These are phyloP conservation scores for Carex sylvatica DNA, from an alignment of 202 grass and related monocot species.

Conservation along the genomic window DNA sequence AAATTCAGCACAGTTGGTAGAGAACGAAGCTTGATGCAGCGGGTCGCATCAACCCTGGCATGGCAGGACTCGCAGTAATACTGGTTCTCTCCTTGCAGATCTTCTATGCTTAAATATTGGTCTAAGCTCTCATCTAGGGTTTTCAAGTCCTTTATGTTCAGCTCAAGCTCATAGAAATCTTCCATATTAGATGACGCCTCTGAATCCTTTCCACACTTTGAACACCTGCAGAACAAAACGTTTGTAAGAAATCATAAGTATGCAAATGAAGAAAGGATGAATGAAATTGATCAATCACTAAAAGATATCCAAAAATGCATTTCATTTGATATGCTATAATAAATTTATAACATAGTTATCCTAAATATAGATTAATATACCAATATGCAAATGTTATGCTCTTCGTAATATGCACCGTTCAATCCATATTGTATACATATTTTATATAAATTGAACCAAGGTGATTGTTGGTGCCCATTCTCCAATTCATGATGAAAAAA, in stretches of 20 bases:
- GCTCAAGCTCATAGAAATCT: slow-evolving; percentile 93
- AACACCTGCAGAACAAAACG: slow-evolving; percentile 55
- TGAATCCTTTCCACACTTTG: slow-evolving; percentile 82
- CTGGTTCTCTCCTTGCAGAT: slow-evolving; percentile 85
- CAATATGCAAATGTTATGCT: background rate
- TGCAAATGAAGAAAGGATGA: slow-evolving; percentile 14
- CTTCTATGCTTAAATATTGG: slow-evolving; percentile 84
- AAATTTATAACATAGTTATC: background rate
- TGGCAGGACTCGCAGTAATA: slow-evolving; percentile 87
- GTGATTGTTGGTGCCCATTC: background rate
- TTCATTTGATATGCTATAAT: background rate
- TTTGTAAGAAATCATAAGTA: slow-evolving; percentile 19
- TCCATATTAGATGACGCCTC: slow-evolving; percentile 96
- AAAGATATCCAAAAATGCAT: background rate
- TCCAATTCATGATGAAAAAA: background rate
- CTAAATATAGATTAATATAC: background rate
- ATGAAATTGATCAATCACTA: background rate
- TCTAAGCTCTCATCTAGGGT: slow-evolving; percentile 90
- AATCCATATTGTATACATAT: background rate
- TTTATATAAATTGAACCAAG: background rate
- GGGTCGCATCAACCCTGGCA: slow-evolving; percentile 82
- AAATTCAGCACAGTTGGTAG: slow-evolving; percentile 92
- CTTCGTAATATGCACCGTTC: background rate
- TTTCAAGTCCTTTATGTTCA: slow-evolving; percentile 96
- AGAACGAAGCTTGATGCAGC: slow-evolving; percentile 81